Percentiles rank a stretch among this genome's conserved stretches.
Evolutionary conservation across 2,329 filamentous ascomycete species (phyloP).

Genomic region (Fusarium zealandicum): DNA sequence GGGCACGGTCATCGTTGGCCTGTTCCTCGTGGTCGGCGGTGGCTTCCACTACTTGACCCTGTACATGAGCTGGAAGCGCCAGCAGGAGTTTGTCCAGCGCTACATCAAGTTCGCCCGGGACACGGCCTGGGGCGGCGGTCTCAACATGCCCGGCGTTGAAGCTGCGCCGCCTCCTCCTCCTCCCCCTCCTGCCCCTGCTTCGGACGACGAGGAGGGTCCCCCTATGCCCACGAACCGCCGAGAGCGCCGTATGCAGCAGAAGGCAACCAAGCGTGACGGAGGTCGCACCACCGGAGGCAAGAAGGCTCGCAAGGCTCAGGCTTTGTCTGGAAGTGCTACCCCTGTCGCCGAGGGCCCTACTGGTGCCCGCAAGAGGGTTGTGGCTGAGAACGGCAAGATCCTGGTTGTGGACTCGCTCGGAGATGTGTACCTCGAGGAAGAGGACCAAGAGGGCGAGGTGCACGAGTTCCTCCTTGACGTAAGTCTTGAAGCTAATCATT

Average conservation of each 20-base stretch:
- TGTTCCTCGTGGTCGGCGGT: slow-evolving; percentile 85
- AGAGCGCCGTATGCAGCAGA: slow-evolving; percentile 88
- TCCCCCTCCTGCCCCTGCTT: slow-evolving; percentile 53
- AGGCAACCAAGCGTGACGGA: slow-evolving; percentile 76
- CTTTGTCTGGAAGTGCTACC: slow-evolving; percentile 54
- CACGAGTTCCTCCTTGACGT: slow-evolving; percentile 90
- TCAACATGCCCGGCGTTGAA: slow-evolving; percentile 73
- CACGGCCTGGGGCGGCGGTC: slow-evolving; percentile 87
- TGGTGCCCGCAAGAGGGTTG: slow-evolving; percentile 84
- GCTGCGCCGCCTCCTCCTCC: slow-evolving; percentile 52
- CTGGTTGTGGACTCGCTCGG: slow-evolving; percentile 90
- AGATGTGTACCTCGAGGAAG: slow-evolving; percentile 93
- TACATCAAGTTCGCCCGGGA: slow-evolving; percentile 91
- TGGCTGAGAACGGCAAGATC: slow-evolving; percentile 94
- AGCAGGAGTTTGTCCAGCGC: slow-evolving; percentile 87
- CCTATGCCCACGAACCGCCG: slow-evolving; percentile 75
- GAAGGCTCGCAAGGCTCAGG: slow-evolving; percentile 50
- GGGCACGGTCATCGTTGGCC: slow-evolving; percentile 80
- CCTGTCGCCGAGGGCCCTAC: slow-evolving; percentile 61
- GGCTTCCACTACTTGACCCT: slow-evolving; percentile 86
- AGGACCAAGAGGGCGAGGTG: slow-evolving; percentile 83
- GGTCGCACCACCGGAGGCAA: slow-evolving; percentile 60
- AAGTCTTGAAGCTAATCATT: slow-evolving; percentile 49
- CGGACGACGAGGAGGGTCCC: slow-evolving; percentile 58
- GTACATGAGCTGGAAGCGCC: slow-evolving; percentile 86